A percentile compares a stretch with the other conserved stretches of the same genome.
phyloP scores from a whole-genome alignment of 371 early-diverging fungal genomes.

The Mortierella sp. region DNA sequence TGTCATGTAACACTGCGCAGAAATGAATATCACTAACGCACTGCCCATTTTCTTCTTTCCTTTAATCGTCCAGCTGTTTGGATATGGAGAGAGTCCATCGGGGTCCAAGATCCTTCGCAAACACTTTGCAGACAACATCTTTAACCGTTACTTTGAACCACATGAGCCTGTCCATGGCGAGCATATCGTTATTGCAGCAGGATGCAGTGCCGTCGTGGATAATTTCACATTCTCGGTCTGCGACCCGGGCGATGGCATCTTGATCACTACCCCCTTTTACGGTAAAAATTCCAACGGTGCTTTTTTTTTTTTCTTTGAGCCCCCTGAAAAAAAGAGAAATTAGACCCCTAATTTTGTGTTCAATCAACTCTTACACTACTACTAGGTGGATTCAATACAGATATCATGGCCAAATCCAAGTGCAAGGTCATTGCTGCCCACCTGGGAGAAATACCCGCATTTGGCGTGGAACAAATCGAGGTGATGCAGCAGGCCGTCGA shows the following conservation, averaged over 20 bases:
- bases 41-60: neutral
- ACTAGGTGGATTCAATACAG: constrained; percentile 73
- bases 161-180: constrained; percentile 57
- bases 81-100: constrained; percentile 60
- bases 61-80: constrained; percentile 53
- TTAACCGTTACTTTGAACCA: constrained; percentile 73
- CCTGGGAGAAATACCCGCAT: constrained; percentile 52
- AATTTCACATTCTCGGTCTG: constrained; percentile 70
- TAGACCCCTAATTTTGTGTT: neutral
- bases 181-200: constrained; percentile 73
- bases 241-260: constrained; percentile 79
- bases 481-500: constrained; percentile 60
- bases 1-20: neutral
- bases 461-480: constrained; percentile 58
- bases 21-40: neutral
- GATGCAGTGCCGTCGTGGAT: constrained; percentile 77
- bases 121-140: constrained; percentile 63
- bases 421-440: constrained; percentile 64
- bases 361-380: neutral
- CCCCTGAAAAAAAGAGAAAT: neutral
- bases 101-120: constrained; percentile 68
- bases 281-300: constrained; percentile 30
- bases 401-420: constrained; percentile 66
- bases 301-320: neutral
- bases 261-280: constrained; percentile 82